A percentile compares a stretch with the other conserved stretches of the same genome.
Evolutionary conservation across 2,329 filamentous ascomycete genomes (phyloP).

Genomic region (Botryosphaeria dothidea): DNA sequence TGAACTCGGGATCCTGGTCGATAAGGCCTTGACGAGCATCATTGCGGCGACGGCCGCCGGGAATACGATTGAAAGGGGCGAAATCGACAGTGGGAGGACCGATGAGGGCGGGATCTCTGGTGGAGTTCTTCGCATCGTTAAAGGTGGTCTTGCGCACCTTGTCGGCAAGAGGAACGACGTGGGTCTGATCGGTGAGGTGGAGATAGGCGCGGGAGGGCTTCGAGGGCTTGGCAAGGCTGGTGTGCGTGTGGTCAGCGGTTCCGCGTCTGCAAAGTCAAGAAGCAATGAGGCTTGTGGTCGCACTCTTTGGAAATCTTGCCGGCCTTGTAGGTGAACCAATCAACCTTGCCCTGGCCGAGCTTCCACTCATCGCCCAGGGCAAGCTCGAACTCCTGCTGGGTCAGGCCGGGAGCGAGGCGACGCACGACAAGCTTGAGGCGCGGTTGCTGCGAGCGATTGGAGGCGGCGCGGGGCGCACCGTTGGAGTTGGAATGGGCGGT

Average conservation of each 20-base stretch:
- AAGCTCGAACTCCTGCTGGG: conserved; percentile 71
- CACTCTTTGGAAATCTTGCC: conserved; percentile 86
- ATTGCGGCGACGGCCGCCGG: conserved; percentile 69
- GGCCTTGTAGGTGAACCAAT: conserved; percentile 74
- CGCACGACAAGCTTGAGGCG: conserved; percentile 84
- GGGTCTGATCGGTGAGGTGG: conserved; percentile 71
- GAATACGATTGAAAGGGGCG: conserved; percentile 80
- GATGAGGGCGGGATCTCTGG: conserved; percentile 69
- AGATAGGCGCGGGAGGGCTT: conserved; percentile 79
- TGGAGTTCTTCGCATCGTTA: conserved; percentile 79
- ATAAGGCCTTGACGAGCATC: conserved; percentile 92
- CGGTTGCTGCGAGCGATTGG: conserved; percentile 51
- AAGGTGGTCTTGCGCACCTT: conserved; percentile 69
- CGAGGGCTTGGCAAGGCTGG: conserved; percentile 80
- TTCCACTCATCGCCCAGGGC: conserved; percentile 81
- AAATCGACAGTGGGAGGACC: conserved; percentile 81
- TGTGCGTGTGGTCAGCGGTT: not conserved
- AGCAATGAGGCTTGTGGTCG: conserved; percentile 31
- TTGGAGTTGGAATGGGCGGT: conserved; percentile 31
- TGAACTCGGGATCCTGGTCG: conserved; percentile 94
- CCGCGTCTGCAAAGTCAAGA: not conserved
- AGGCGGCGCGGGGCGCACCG: conserved; percentile 29
- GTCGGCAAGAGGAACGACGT: conserved; percentile 69
- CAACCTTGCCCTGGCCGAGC: conserved; percentile 74
- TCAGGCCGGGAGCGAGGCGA: conserved; percentile 82